Evolutionary conservation across 2,329 filamentous ascomycete genomes (phyloP).

Genomic region (Erysiphe neolycopersici): DNA sequence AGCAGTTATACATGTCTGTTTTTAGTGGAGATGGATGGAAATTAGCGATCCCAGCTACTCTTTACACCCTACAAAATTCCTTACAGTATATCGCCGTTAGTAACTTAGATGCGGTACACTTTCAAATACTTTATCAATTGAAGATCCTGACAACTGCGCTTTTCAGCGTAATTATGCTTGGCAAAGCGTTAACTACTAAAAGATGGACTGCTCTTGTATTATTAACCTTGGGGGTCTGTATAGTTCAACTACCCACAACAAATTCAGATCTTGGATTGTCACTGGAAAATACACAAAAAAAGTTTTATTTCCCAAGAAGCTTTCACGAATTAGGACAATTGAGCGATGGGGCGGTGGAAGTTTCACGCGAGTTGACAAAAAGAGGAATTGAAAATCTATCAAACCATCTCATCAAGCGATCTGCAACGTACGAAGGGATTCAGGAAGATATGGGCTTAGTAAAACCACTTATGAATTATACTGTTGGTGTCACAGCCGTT

Average conservation of each 20-base stretch:
- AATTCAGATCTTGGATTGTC: constrained; percentile 29
- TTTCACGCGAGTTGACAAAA: constrained; percentile 24
- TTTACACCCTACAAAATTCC: constrained; percentile 86
- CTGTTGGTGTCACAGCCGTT: constrained; percentile 54
- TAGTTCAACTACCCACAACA: constrained; percentile 48
- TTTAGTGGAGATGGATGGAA: constrained; percentile 91
- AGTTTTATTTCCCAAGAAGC: constrained; percentile 47
- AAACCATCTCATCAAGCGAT: constrained; percentile 32
- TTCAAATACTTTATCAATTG: constrained; percentile 79
- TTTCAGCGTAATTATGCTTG: constrained; percentile 58
- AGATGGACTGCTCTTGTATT: constrained; percentile 63
- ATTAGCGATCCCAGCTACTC: constrained; percentile 58
- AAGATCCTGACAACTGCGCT: constrained; percentile 81
- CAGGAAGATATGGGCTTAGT: constrained; percentile 29
- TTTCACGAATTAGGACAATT: constrained; percentile 49
- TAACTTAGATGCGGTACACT: constrained; percentile 76
- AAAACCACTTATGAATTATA: constrained; percentile 39
- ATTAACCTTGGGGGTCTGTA: constrained; percentile 54
- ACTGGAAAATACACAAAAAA: constrained; percentile 29
- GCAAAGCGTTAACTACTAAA: constrained; percentile 38
- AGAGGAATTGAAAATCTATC: constrained; percentile 17
- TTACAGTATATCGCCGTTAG: constrained; percentile 78
- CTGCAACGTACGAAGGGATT: constrained; percentile 79
- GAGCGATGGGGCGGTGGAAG: constrained; percentile 23
- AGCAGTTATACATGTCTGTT: constrained; percentile 52